Conservation (phyloP, 2,329 filamentous ascomycete genomes). For the Ascochyta clinopodiicola region DNA sequence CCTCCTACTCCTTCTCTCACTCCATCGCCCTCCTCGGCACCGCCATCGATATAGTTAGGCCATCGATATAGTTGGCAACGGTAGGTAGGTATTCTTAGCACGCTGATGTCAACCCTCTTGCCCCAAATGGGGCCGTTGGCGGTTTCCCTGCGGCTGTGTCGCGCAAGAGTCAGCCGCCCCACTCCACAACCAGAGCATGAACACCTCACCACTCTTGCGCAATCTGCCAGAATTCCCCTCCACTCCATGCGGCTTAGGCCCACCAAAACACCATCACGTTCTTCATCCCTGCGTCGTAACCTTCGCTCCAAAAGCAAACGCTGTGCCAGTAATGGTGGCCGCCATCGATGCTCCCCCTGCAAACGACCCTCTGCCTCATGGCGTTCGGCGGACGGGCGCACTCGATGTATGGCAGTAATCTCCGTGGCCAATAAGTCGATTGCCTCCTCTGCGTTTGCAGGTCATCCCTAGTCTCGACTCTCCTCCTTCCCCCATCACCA, state of each 20-base stretch:
- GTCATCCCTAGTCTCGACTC: slow-evolving; percentile 16
- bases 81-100: slow-evolving; percentile 39
- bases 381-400: neutral
- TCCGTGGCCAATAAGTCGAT: slow-evolving; percentile 23
- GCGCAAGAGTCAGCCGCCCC: slow-evolving; percentile 35
- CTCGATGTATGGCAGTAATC: slow-evolving; percentile 17
- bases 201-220: slow-evolving; percentile 17
- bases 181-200: slow-evolving; percentile 34
- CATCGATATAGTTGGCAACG: slow-evolving; percentile 19
- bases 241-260: slow-evolving; percentile 4
- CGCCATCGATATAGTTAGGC: slow-evolving; percentile 11
- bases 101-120: slow-evolving; percentile 40
- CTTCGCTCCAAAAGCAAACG: slow-evolving; percentile 6
- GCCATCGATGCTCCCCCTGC: slow-evolving; percentile 9
- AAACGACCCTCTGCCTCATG: slow-evolving; percentile 14
- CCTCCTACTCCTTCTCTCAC: too few species aligned
- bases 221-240: slow-evolving; percentile 24
- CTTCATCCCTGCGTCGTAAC: slow-evolving; percentile 8
- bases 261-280: slow-evolving; percentile 5
- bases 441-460: slow-evolving; percentile 19
- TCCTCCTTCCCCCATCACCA: neutral
- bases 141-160: slow-evolving; percentile 46
- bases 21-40: neutral
- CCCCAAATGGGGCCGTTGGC: slow-evolving; percentile 28
- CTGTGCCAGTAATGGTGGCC: slow-evolving; percentile 14